Evolutionary conservation across 2,329 filamentous ascomycete genomes (phyloP).

Genomic region (Alternaria conjuncta): DNA sequence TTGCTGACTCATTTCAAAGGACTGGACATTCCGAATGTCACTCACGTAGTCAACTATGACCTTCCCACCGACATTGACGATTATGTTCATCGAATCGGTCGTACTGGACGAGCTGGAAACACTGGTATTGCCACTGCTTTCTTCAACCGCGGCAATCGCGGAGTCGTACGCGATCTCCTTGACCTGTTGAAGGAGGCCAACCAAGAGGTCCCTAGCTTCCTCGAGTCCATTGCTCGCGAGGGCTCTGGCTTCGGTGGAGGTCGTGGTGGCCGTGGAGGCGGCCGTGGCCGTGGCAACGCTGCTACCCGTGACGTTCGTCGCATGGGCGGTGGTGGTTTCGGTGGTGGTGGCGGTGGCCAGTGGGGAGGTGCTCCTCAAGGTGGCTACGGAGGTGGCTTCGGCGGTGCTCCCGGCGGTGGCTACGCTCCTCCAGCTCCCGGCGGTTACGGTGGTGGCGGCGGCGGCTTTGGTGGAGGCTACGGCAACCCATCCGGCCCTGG

Average conservation of each 20-base stretch:
- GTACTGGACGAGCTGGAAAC: slow-evolving; percentile 99
- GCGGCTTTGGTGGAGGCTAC: slow-evolving; percentile 61
- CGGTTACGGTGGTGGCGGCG: slow-evolving; percentile 49
- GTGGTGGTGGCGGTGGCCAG: slow-evolving; percentile 54
- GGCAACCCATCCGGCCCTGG: slow-evolving; percentile 71
- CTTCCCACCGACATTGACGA: slow-evolving; percentile 98
- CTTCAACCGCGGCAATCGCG: slow-evolving; percentile 99
- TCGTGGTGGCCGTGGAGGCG: slow-evolving; percentile 70
- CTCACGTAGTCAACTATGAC: slow-evolving; percentile 98
- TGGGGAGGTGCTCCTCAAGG: slow-evolving; percentile 32
- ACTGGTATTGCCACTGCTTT: slow-evolving; percentile 98
- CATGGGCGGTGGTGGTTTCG: slow-evolving; percentile 63
- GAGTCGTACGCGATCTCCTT: slow-evolving; percentile 93
- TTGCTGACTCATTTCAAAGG: background rate
- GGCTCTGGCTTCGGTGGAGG: slow-evolving; percentile 80
- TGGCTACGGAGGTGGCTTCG: slow-evolving; percentile 65
- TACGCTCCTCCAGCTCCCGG: slow-evolving; percentile 55
- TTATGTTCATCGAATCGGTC: slow-evolving; percentile 98
- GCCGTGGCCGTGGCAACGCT: slow-evolving; percentile 72
- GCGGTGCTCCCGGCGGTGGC: slow-evolving; percentile 49
- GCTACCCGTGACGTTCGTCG: slow-evolving; percentile 87
- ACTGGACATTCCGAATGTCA: too few species aligned
- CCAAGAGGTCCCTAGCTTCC: slow-evolving; percentile 91
- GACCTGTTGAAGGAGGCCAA: slow-evolving; percentile 99
- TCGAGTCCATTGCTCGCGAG: slow-evolving; percentile 97